Evolutionary conservation across 2,329 filamentous ascomycete species (phyloP), one percentile per base, ranked within the genome.

Genomic region (Botrytis aclada): DNA sequence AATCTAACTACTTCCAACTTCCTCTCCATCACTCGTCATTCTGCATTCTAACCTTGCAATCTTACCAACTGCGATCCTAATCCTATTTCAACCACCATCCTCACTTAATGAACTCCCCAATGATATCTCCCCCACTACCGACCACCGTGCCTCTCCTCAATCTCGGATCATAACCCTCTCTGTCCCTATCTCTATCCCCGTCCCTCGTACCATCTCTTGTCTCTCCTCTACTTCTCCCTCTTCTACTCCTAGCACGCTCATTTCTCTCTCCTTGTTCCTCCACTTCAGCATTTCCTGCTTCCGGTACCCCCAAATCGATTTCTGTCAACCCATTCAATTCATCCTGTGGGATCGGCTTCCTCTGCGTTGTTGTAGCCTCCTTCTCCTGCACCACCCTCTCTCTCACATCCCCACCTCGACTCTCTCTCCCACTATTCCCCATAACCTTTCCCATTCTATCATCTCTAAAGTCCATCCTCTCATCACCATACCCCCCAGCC

Each of bases 291-390:
- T 71, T 75, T 34, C 77, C 77, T 74, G 74, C 76, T 74, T 43
- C 70, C 51, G 37, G 58, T n/a, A 63, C 45, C 16, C 67, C 67
- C 9, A 69, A 37, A 73, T 64, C 72, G 73, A 76, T 77, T 70
- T 78, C 77, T 22, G 75, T 63, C 51, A 75, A 72, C 18, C 76
- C 77, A 39, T 75, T 77, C 22, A 79, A 62, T 74, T 77, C 77
- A 9, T 71, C 62, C 56, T 41, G 39, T 69, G 74, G 61, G 71
- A 75, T 51, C 29, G 74, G 70, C 25, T 69, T 76, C 29, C 73
- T 60, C 32, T 74, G 69, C n/a, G 39, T 56, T 34, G 51, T 67
- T 37, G n/a, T 56, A n/a, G 25, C 16, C 29, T 61, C 54, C 16
- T 34, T 61, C 54, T 70, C 54, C 32, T 58, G 20, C 43, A 63